These are phyloP conservation scores for Mucor circinelloides DNA, from an alignment of 371 early-diverging fungal species.

Conservation along the genomic window DNA sequence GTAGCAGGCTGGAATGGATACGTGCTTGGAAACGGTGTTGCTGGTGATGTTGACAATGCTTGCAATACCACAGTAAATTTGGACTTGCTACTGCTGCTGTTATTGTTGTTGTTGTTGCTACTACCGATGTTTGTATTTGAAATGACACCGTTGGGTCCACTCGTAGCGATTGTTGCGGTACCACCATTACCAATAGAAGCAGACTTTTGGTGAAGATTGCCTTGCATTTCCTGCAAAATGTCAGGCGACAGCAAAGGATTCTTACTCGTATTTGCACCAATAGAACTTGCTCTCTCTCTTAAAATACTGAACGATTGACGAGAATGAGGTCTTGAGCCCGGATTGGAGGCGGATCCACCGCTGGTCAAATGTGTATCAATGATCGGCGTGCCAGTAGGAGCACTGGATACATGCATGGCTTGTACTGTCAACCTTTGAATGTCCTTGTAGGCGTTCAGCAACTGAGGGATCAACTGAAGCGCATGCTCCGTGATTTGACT, in stretches of 20 bases:
- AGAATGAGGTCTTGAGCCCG: constrained; percentile 11
- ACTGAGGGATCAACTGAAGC: constrained; percentile 41
- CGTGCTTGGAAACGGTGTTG: constrained; percentile 40
- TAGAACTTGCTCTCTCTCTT: constrained; percentile 20
- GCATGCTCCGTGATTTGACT: constrained; percentile 29
- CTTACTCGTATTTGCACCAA: constrained; percentile 1
- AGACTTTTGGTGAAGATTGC: background rate
- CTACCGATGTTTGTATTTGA: background rate
- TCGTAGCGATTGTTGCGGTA: background rate
- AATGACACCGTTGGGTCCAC: background rate
- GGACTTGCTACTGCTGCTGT: background rate
- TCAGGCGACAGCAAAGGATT: background rate
- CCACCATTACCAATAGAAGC: background rate
- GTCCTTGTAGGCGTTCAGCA: constrained; percentile 49
- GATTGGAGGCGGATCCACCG: background rate
- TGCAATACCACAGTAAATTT: constrained; percentile 33
- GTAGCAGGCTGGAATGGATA: constrained; percentile 43
- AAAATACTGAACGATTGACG: constrained; percentile 24
- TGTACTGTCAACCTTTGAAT: constrained; percentile 43
- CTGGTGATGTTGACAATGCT: constrained; percentile 46
- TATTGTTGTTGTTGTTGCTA: background rate
- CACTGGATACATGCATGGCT: constrained; percentile 37
- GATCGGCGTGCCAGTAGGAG: background rate
- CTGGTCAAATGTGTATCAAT: background rate
- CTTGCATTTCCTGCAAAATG: background rate